phyloP scores from a whole-genome alignment of 768 basidiomycete species.

The Amanita polypyramis region DNA sequence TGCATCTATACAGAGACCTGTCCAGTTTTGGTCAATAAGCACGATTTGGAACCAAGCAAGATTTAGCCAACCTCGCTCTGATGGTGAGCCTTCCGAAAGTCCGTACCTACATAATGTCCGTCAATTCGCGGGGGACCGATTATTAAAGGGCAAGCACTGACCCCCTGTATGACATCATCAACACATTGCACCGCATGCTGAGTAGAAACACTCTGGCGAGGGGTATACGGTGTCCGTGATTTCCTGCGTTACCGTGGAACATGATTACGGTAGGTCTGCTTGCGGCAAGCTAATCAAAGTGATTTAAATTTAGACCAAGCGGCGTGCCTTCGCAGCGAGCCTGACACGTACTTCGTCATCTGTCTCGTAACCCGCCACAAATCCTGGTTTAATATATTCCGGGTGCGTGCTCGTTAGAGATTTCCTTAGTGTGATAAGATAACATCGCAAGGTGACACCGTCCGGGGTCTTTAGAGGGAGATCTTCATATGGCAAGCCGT shows the following conservation, averaged over 20 bases:
- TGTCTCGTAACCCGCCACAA: slow-evolving; percentile 25
- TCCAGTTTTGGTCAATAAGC: background rate
- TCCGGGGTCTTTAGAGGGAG: slow-evolving; percentile 67
- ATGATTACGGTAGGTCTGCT: slow-evolving; percentile 79
- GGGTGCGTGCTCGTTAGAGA: slow-evolving; percentile 27
- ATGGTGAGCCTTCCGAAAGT: slow-evolving; percentile 75
- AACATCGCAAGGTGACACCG: slow-evolving; percentile 60
- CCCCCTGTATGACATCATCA: slow-evolving; percentile 94
- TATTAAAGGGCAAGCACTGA: slow-evolving; percentile 23
- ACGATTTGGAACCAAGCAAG: background rate
- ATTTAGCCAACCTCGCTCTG: slow-evolving; percentile 58
- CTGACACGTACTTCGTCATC: slow-evolving; percentile 46
- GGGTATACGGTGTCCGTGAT: slow-evolving; percentile 84
- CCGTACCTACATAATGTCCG: slow-evolving; percentile 55
- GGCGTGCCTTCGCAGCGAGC: background rate
- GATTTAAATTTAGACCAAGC: background rate
- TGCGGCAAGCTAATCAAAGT: slow-evolving; percentile 24
- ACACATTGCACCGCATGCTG: slow-evolving; percentile 83
- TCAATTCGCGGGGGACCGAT: slow-evolving; percentile 1
- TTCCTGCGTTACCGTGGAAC: slow-evolving; percentile 89
- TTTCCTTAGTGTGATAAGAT: slow-evolving; percentile 59
- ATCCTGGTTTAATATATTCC: slow-evolving; percentile 19
- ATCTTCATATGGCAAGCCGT: slow-evolving; percentile 66
- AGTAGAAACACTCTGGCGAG: slow-evolving; percentile 74
- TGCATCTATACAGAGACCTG: slow-evolving; percentile 76